These are phyloP conservation scores for Lichtheimia corymbifera DNA, from an alignment of 371 early-diverging fungal species.

Conservation along the genomic window DNA sequence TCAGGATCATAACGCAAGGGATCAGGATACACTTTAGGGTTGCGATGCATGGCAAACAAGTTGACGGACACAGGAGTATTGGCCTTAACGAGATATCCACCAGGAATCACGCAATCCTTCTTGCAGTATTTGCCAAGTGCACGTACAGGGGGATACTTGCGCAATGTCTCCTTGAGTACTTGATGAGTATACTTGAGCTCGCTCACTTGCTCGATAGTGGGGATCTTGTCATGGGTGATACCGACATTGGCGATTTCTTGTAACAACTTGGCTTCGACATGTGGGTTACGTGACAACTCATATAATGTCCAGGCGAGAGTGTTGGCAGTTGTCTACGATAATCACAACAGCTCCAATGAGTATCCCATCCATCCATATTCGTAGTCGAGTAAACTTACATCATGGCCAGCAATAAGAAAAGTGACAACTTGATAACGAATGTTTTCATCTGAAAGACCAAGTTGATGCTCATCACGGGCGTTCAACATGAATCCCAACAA, in stretches of 20 bases:
- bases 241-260: constrained; percentile 57
- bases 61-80: constrained; percentile 21
- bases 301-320: constrained; percentile 55
- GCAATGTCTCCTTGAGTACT: constrained; percentile 57
- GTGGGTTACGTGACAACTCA: constrained; percentile 46
- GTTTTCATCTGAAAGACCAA: constrained; percentile 46
- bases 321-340: constrained; percentile 34
- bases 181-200: constrained; percentile 43
- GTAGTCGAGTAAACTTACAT: constrained; percentile 22
- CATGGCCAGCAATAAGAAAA: constrained; percentile 60
- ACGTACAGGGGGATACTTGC: constrained; percentile 54
- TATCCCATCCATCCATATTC: neutral
- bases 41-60: constrained; percentile 45
- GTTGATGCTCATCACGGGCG: constrained; percentile 41
- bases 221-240: constrained; percentile 36
- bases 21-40: constrained; percentile 45
- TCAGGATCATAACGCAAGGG: constrained; percentile 58
- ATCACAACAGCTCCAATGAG: neutral
- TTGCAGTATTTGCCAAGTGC: constrained; percentile 46
- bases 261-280: constrained; percentile 39
- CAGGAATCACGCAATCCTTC: constrained; percentile 53
- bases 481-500: constrained; percentile 62
- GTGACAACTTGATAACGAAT: constrained; percentile 65
- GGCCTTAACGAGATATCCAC: constrained; percentile 39
- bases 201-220: constrained; percentile 46